A percentile compares a stretch with the other conserved stretches of the same genome.
Conservation (phyloP, 2,329 filamentous ascomycete species). For the Trichoderma sp. region DNA sequence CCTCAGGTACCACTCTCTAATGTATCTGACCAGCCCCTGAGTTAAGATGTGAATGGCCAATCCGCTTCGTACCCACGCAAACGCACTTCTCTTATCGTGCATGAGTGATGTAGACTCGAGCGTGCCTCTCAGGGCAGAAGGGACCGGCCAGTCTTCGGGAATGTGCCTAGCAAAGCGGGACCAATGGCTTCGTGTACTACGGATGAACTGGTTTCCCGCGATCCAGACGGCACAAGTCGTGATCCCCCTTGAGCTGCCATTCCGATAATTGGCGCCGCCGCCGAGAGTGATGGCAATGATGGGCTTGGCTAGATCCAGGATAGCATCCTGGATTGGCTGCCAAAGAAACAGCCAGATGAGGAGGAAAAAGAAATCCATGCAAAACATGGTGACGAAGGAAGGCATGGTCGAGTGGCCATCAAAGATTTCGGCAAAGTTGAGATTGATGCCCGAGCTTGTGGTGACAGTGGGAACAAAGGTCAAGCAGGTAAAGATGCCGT, state of each 20-base stretch:
- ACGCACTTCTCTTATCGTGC: conserved; percentile 63
- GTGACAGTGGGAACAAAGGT: conserved; percentile 88
- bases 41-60: conserved; percentile 76
- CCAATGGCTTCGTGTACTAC: conserved; percentile 55
- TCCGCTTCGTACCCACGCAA: conserved; percentile 69
- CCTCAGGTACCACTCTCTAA: conserved; percentile 69
- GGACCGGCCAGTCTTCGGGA: conserved; percentile 52
- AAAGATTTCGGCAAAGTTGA: conserved; percentile 89
- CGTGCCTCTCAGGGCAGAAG: conserved; percentile 51
- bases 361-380: conserved; percentile 82
- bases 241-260: conserved; percentile 72
- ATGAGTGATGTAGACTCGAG: conserved; percentile 46
- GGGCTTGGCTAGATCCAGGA: conserved; percentile 87
- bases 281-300: conserved; percentile 91
- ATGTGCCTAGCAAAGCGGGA: conserved; percentile 51
- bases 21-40: conserved; percentile 71
- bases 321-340: conserved; percentile 84
- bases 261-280: conserved; percentile 72
- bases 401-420: conserved; percentile 85
- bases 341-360: conserved; percentile 86
- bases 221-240: conserved; percentile 73
- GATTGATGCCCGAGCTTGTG: conserved; percentile 74
- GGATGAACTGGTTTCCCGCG: conserved; percentile 56
- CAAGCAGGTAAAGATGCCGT: conserved; percentile 88
- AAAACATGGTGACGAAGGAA: conserved; percentile 80